Evolutionary conservation across 2,329 filamentous ascomycete genomes (phyloP).

Genomic region (Sordariomycetes sp.): DNA sequence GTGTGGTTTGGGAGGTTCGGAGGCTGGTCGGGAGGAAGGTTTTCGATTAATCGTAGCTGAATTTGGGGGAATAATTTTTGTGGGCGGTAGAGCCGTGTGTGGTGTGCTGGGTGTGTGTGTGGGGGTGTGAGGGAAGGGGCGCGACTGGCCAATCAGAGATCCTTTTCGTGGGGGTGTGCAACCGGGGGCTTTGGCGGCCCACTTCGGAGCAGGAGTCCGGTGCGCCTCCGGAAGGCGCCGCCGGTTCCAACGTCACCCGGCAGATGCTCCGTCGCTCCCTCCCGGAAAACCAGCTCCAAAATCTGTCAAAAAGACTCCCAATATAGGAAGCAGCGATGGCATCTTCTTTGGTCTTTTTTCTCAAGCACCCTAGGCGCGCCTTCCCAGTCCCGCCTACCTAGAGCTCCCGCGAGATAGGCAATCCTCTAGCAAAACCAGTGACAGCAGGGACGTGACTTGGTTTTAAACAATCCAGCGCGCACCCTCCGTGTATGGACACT

Average conservation of each 20-base stretch:
- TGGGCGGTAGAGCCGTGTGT: neutral
- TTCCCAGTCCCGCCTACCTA: too few species aligned
- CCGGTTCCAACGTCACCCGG: neutral
- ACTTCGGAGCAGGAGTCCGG: neutral
- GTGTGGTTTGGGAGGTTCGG: neutral
- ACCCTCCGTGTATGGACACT: too few species aligned
- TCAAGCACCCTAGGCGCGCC: too few species aligned
- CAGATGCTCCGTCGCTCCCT: neutral
- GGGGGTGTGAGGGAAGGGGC: constrained; percentile 1
- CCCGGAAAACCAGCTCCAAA: neutral
- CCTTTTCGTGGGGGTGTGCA: neutral
- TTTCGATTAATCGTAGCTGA: constrained; percentile 3
- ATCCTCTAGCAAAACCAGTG: too few species aligned
- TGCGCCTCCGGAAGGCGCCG: neutral
- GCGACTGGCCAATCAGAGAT: neutral
- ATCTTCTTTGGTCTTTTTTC: neutral
- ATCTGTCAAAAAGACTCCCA: neutral
- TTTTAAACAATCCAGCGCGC: too few species aligned
- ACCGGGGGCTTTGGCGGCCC: neutral
- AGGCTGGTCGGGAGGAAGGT: neutral
- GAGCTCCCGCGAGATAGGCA: neutral
- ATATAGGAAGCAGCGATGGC: neutral
- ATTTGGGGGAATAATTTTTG: constrained; percentile 5
- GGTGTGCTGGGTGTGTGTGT: neutral
- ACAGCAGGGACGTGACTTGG: too few species aligned